These are phyloP conservation scores for Taphrina pruni DNA, from an alignment of 1,139 yeast genomes.

Conservation along the genomic window DNA sequence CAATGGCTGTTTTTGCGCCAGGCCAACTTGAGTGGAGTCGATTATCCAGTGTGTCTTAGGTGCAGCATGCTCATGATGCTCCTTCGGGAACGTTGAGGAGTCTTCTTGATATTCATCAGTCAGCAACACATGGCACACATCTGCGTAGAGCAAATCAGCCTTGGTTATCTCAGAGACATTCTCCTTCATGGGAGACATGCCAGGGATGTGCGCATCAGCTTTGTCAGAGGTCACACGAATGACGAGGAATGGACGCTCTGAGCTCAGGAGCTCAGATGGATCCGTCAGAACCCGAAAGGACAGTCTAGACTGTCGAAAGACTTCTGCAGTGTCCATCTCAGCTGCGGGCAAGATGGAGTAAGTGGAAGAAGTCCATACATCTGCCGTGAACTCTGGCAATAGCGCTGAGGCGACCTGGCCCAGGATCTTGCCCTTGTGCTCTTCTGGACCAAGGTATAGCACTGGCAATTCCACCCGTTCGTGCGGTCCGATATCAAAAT, in stretches of 20 bases:
- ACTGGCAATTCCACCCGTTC: conserved; percentile 3
- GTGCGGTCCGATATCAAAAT: conserved; percentile 3
- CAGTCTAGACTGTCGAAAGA: neutral
- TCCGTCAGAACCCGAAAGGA: neutral
- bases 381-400: neutral
- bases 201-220: neutral
- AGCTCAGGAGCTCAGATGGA: neutral
- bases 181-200: neutral
- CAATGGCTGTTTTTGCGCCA: neutral
- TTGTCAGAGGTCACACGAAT: neutral
- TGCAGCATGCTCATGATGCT: neutral
- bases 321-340: neutral
- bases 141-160: neutral
- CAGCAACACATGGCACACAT: neutral
- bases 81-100: neutral
- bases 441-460: conserved; percentile 8
- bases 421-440: conserved; percentile 1
- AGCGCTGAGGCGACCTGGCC: neutral
- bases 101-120: neutral
- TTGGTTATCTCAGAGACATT: neutral
- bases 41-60: neutral
- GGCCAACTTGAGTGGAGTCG: neutral
- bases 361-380: conserved; percentile 23
- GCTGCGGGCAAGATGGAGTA: conserved; percentile 4
- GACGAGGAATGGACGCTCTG: conserved; percentile 4